These are phyloP conservation scores for cucumber (Cucumis sativus) DNA, from an alignment of 306 rosid genomes.

Conservation along the genomic window DNA sequence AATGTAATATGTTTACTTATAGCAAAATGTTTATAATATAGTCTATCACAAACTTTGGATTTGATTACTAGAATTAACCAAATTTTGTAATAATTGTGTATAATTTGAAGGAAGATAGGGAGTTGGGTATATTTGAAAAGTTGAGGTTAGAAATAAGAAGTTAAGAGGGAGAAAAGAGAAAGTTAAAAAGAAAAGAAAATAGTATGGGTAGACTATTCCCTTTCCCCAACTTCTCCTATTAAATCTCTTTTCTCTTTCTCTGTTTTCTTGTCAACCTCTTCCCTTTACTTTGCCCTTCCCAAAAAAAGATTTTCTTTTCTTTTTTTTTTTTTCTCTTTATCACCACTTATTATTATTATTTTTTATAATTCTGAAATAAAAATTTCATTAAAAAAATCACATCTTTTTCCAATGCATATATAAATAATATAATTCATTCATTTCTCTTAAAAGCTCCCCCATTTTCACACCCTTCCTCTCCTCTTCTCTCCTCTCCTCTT, in stretches of 20 bases:
- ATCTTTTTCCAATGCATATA: slow-evolving; percentile 9
- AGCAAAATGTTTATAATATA: too few relatives aligned
- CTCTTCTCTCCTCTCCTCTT: too few relatives aligned
- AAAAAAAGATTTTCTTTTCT: neutral
- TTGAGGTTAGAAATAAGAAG: too few relatives aligned
- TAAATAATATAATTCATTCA: neutral
- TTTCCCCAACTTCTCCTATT: neutral
- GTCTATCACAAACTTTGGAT: too few relatives aligned
- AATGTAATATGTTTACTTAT: too few relatives aligned
- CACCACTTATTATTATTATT: too few relatives aligned
- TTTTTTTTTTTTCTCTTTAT: neutral
- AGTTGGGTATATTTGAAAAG: too few relatives aligned
- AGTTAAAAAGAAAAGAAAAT: neutral
- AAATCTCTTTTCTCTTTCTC: neutral
- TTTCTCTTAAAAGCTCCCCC: neutral
- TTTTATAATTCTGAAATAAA: neutral
- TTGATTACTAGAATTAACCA: too few relatives aligned
- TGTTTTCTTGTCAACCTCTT: slow-evolving; percentile 3
- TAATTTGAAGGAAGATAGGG: too few relatives aligned
- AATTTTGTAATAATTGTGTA: too few relatives aligned
- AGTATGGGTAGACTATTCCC: slow-evolving; percentile 22
- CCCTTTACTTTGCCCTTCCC: neutral
- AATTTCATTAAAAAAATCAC: neutral
- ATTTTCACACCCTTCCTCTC: neutral
- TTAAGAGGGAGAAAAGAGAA: neutral